Evolutionary conservation across 768 basidiomycete species (phyloP).

Genomic region (Pisolithus orientalis): DNA sequence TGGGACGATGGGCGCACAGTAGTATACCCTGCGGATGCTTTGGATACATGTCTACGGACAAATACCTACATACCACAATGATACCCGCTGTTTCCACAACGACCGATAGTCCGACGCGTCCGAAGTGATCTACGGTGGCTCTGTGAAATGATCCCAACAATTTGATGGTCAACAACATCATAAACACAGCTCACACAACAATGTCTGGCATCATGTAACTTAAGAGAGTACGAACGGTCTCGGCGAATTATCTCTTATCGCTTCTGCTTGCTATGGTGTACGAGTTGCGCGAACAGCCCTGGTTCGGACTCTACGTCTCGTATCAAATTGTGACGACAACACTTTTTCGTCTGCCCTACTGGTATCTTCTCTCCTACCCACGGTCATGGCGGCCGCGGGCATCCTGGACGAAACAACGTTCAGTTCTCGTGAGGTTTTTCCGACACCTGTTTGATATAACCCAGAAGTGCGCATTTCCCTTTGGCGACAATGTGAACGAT

Average conservation of each 20-base stretch:
- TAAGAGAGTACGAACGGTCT: not conserved
- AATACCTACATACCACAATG: not conserved
- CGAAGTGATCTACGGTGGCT: too few species aligned
- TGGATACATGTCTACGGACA: not conserved
- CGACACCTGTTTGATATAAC: conserved; percentile 12
- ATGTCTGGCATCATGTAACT: too few species aligned
- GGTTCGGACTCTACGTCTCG: conserved; percentile 12
- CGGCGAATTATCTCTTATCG: not conserved
- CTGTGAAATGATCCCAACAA: too few species aligned
- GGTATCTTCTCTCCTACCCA: conserved; percentile 14
- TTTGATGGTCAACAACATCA: not conserved
- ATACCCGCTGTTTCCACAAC: not conserved
- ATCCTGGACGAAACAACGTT: conserved; percentile 18
- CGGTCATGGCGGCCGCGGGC: conserved; percentile 19
- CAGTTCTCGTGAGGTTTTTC: conserved; percentile 14
- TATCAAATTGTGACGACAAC: conserved; percentile 17
- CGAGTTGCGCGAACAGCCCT: conserved; percentile 2
- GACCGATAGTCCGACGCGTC: not conserved
- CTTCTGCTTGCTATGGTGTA: not conserved
- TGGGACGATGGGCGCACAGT: not conserved
- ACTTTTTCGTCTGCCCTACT: conserved; percentile 18
- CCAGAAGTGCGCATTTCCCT: conserved; percentile 12
- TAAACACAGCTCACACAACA: too few species aligned
- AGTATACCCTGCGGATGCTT: not conserved
- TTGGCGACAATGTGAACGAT: not conserved